phyloP scores from a whole-genome alignment of 1,284 basidiomycete species.

The Rhizoctonia solani region DNA sequence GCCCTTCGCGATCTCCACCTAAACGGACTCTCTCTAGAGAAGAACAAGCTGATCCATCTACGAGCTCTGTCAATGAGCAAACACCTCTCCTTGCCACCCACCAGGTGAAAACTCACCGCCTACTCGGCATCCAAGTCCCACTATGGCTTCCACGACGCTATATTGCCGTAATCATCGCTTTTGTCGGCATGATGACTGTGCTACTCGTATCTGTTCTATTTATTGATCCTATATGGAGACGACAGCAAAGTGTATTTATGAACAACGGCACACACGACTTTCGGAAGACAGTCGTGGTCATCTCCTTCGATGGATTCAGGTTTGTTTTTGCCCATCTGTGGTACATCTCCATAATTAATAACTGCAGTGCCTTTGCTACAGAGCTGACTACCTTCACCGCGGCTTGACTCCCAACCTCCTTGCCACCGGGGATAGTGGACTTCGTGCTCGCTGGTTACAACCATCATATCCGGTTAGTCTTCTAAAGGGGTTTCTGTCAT shows the following conservation, averaged over 20 bases:
- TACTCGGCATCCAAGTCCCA: conserved; percentile 11
- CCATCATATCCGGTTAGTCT: conserved; percentile 80
- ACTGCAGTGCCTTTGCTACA: too few species aligned
- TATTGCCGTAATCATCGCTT: conserved; percentile 16
- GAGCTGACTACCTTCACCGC: conserved; percentile 82
- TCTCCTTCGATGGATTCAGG: conserved; percentile 87
- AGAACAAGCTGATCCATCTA: neutral
- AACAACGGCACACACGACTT: conserved; percentile 76
- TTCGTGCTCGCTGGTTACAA: conserved; percentile 83
- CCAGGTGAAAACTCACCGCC: neutral
- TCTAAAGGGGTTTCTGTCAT: neutral
- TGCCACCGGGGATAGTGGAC: conserved; percentile 73
- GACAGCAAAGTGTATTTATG: conserved; percentile 23
- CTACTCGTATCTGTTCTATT: conserved; percentile 13
- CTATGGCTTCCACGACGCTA: conserved; percentile 24
- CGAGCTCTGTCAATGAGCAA: neutral
- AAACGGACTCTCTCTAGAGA: neutral
- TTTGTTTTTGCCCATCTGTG: conserved; percentile 45
- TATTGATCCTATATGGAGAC: conserved; percentile 24
- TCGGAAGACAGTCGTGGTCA: conserved; percentile 76
- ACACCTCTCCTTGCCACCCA: conserved; percentile 13
- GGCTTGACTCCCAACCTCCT: conserved; percentile 80
- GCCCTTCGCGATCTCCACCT: neutral
- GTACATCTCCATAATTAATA: too few species aligned
- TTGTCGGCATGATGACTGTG: neutral